phyloP scores from a whole-genome alignment of 1,284 basidiomycete genomes.

The Pisolithus thermaeus region DNA sequence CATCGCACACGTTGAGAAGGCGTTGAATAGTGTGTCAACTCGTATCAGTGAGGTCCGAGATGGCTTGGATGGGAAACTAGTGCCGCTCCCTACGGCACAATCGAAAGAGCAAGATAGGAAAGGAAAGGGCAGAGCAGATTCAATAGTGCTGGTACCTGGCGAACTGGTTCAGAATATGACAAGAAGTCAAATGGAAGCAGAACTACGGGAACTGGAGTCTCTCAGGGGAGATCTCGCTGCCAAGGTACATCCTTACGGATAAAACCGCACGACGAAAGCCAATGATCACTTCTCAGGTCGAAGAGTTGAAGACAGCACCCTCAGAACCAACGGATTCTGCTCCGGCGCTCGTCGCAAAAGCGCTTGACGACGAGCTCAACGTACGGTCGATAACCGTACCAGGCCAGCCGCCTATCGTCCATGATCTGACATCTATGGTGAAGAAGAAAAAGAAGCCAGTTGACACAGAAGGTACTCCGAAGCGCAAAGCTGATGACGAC shows the following conservation, averaged over 20 bases:
- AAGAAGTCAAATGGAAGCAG: slow-evolving; percentile 62
- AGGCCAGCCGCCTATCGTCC: slow-evolving; percentile 43
- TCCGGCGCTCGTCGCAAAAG: slow-evolving; percentile 60
- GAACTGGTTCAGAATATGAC: slow-evolving; percentile 57
- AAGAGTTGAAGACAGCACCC: slow-evolving; percentile 79
- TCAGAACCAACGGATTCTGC: slow-evolving; percentile 52
- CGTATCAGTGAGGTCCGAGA: slow-evolving; percentile 61
- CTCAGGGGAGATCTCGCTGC: slow-evolving; percentile 74
- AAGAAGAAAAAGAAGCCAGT: slow-evolving; percentile 73
- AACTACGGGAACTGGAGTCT: slow-evolving; percentile 73
- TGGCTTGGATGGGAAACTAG: slow-evolving; percentile 40
- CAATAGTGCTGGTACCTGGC: slow-evolving; percentile 38
- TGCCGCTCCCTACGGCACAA: slow-evolving; percentile 18
- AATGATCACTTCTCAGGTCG: slow-evolving; percentile 47
- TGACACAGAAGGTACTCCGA: slow-evolving; percentile 34
- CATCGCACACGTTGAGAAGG: slow-evolving; percentile 72
- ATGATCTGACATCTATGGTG: slow-evolving; percentile 77
- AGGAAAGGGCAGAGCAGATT: slow-evolving; percentile 60
- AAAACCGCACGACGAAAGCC: neutral
- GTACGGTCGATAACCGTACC: slow-evolving; percentile 21
- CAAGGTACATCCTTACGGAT: slow-evolving; percentile 48
- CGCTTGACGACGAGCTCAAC: slow-evolving; percentile 63
- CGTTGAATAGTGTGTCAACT: slow-evolving; percentile 67
- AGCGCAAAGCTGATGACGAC: slow-evolving; percentile 67
- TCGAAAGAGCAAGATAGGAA: slow-evolving; percentile 38